These are phyloP conservation scores for Pleodorina starrii DNA, from an alignment of 139 green algal genomes.

Conservation along the genomic window DNA sequence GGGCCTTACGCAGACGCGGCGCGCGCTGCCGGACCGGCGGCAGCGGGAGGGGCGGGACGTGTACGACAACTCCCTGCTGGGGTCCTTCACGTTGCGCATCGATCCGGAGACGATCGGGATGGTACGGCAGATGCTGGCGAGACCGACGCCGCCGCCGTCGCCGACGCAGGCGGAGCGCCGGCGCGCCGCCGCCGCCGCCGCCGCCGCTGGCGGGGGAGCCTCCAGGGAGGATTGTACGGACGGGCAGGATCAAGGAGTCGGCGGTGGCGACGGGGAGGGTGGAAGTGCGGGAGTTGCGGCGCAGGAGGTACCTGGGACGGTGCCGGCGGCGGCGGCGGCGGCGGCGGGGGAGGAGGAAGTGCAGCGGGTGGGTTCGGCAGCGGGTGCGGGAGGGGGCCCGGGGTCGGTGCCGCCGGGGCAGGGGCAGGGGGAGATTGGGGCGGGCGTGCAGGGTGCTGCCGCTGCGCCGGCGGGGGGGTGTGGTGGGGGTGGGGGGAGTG, in stretches of 20 bases:
- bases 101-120: background rate
- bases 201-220: too few species aligned
- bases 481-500: background rate
- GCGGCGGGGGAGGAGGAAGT: too few species aligned
- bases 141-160: background rate
- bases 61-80: conserved; percentile 13
- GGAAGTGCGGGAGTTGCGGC: background rate
- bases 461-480: too few species aligned
- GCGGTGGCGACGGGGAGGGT: background rate
- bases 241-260: too few species aligned
- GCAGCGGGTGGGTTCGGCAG: background rate
- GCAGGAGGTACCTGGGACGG: background rate
- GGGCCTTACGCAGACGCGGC: conserved; percentile 8
- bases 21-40: conserved; percentile 1
- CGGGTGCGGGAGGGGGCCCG: too few species aligned
- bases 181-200: background rate
- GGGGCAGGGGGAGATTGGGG: background rate
- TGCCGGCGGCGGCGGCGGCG: background rate
- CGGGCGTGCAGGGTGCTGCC: background rate
- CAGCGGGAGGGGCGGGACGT: background rate
- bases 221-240: too few species aligned
- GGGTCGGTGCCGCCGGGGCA: background rate
- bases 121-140: background rate
- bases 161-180: background rate
- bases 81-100: conserved; percentile 16